phyloP scores from a whole-genome alignment of 2,329 filamentous ascomycete species.

The Neocucurbitaria cava region DNA sequence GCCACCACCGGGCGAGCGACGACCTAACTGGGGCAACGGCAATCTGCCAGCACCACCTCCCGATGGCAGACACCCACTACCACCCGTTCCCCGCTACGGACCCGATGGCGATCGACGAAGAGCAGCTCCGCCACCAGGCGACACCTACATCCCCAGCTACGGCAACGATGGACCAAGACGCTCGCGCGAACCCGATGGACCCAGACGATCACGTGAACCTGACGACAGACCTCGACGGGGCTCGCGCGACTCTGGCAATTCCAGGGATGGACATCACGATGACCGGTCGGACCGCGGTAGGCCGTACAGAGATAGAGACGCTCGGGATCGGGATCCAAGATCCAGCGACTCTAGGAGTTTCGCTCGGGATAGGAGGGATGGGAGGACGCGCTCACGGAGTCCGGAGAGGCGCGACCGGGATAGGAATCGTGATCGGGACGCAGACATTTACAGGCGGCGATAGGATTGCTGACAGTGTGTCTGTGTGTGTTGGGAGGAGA shows the following conservation, averaged over 20 bases:
- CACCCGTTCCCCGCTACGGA: constrained; percentile 44
- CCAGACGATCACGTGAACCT: constrained; percentile 42
- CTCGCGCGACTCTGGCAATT: constrained; percentile 45
- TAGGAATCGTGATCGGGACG: constrained; percentile 32
- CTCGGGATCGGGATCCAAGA: constrained; percentile 33
- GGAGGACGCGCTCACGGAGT: constrained; percentile 43
- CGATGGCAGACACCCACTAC: constrained; percentile 45
- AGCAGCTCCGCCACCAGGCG: constrained; percentile 36
- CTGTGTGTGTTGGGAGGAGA: not conserved
- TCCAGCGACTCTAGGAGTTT: constrained; percentile 31
- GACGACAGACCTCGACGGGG: constrained; percentile 44
- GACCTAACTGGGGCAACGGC: constrained; percentile 43
- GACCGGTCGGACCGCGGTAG: constrained; percentile 39
- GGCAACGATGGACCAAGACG: constrained; percentile 36
- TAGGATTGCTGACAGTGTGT: not conserved
- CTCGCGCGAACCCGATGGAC: constrained; percentile 41
- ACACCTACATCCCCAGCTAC: constrained; percentile 57
- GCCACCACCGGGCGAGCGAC: constrained; percentile 42
- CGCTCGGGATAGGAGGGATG: constrained; percentile 38
- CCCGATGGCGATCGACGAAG: constrained; percentile 30
- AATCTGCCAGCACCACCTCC: constrained; percentile 46
- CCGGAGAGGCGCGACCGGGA: constrained; percentile 42
- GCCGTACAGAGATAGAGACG: constrained; percentile 22
- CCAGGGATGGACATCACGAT: constrained; percentile 38
- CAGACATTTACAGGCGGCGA: constrained; percentile 39